Conservation (phyloP, 139 green algal genomes). For the Coelastrella sp. region DNA sequence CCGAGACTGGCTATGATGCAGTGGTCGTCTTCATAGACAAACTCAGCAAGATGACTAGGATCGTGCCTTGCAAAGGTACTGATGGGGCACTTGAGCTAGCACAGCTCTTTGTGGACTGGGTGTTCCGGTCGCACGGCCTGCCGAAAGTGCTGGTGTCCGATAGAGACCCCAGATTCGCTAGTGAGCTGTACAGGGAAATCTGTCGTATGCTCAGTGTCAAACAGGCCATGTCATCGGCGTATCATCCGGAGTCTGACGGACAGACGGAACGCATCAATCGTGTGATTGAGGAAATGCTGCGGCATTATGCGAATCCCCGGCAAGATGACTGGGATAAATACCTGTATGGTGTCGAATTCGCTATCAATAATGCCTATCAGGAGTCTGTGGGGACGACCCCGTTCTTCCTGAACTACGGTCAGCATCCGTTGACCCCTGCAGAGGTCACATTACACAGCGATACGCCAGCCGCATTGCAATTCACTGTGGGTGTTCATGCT, state of each 20-base stretch:
- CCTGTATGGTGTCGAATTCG: conserved; percentile 29
- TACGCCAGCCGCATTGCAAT: background rate
- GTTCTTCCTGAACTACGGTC: conserved; percentile 35
- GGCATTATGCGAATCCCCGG: conserved; percentile 35
- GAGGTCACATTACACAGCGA: background rate
- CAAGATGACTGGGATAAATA: conserved; percentile 37
- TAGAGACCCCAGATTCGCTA: conserved; percentile 47
- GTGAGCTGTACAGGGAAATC: conserved; percentile 49
- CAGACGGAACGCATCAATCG: conserved; percentile 35
- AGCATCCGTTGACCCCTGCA: background rate
- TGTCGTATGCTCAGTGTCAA: background rate
- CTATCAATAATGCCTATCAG: conserved; percentile 50
- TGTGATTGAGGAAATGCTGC: background rate
- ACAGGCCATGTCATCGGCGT: conserved; percentile 41
- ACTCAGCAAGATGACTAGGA: conserved; percentile 3
- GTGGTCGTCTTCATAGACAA: background rate
- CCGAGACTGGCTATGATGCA: background rate
- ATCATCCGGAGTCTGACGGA: conserved; percentile 47
- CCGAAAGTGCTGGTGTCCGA: conserved; percentile 52
- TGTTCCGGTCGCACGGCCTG: conserved; percentile 50
- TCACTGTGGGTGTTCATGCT: background rate
- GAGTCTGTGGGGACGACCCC: background rate
- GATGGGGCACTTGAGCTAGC: conserved; percentile 8
- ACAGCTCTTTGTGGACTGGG: background rate
- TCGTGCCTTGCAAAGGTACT: background rate